Base-by-base conservation (phyloP, 31 red algal genomes). In the Asparagopsis taxiformis region DNA sequence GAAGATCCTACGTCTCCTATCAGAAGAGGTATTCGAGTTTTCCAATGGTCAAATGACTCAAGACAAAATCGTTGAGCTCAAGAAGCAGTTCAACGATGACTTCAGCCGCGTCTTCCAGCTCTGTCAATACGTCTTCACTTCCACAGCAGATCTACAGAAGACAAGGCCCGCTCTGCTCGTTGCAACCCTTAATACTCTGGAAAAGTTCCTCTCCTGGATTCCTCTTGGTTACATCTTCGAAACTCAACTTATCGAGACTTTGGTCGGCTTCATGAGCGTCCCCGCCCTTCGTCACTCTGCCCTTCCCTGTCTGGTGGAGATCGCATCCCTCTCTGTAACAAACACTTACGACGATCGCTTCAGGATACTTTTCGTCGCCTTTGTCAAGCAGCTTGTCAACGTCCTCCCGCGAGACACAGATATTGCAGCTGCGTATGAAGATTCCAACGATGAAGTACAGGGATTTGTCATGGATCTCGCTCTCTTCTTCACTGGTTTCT, bases 21-120 rank as follows among this genome's bases (percentile, higher is more conserved):
- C 82, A 24, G 96, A 99, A 63, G 96, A 99, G 70, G 96, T 99
- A 33, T 99, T 99, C 63, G 91, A 99, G 55, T 99, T 99, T 59
- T 88, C 81, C 24, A 63, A 59, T 9, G 96, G 91, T 23, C 76
- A 99, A 54, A 95, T 99, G 96, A 95, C 87, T 34, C 91, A 94
- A 41, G 92, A 89, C 17, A 86, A 84, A 58, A 90, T 95, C 36
- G 65, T 48, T 35, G 62, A 88, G 61, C 58, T 99, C 24, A 99
- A 95, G 61, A 95, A 66, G 32, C 82, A 87, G 73, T 99, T 99
- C 68, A 99, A 92, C 84, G 76, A 94, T 32, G 96, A 99, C 51
- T 99, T 99, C 77, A 39, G 65, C 16, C 68, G 74, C 51, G 83
- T 99, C n/a, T 99, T 90, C 67, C 70, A 99, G 25, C 96, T 99